phyloP scores from a whole-genome alignment of 2,329 filamentous ascomycete genomes.

The Penicillium janthinellum region DNA sequence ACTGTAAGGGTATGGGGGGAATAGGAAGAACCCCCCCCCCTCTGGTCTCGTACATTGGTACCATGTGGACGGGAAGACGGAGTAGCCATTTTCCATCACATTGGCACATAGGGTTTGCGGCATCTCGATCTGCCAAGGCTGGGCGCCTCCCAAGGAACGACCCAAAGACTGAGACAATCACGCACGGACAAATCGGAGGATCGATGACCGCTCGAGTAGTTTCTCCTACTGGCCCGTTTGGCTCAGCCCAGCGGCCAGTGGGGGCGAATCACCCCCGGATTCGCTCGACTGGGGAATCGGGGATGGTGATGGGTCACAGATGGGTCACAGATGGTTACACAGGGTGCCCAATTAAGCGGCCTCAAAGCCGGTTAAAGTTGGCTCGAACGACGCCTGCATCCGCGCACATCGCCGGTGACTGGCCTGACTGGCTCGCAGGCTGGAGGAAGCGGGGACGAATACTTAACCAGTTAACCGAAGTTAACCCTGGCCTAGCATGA shows the following conservation, averaged over 20 bases:
- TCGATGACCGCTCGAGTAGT: neutral
- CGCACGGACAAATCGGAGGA: neutral
- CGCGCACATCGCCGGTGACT: neutral
- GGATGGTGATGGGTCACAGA: no score
- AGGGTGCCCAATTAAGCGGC: neutral
- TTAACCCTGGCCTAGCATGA: neutral
- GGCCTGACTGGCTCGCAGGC: neutral
- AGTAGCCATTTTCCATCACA: no score
- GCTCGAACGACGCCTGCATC: neutral
- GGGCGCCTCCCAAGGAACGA: no score
- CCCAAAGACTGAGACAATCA: neutral
- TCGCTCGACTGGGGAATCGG: neutral
- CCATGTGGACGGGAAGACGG: no score
- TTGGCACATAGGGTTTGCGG: no score
- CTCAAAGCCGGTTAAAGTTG: neutral
- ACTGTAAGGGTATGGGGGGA: no score
- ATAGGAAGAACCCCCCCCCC: no score
- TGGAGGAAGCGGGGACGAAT: neutral
- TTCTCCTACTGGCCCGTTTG: neutral
- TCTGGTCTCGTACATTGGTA: no score
- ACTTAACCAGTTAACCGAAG: neutral
- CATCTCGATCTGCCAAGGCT: neutral
- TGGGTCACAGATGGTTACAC: no score
- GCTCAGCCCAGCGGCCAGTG: neutral
- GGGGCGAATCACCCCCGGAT: neutral